phyloP scores from a whole-genome alignment of 225 moss, liverwort and hornwort species.

The Bryoerythrophyllum caledonicum region DNA sequence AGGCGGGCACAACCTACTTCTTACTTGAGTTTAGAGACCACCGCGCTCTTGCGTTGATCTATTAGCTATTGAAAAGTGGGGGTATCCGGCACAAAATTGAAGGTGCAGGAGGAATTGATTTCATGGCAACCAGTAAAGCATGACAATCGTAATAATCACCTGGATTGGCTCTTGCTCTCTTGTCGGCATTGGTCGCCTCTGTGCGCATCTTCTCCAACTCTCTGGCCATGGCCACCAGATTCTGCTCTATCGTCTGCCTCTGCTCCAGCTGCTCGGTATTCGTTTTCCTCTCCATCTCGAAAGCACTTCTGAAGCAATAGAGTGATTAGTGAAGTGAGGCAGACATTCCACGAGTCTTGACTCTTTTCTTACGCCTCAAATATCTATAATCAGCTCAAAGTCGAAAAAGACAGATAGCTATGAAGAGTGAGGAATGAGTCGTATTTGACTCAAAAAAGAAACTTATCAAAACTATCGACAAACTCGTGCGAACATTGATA shows the following conservation, averaged over 20 bases:
- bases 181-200: constrained; percentile 63
- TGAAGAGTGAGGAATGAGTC: no score
- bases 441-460: no score
- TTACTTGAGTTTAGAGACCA: no score
- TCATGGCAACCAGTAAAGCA: neutral
- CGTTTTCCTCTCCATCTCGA: constrained; percentile 74
- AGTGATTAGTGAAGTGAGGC: no score
- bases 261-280: constrained; percentile 80
- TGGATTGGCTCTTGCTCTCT: constrained; percentile 54
- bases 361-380: no score
- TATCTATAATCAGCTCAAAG: no score
- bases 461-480: neutral
- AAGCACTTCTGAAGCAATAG: constrained; percentile 50
- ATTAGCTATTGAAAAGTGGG: no score
- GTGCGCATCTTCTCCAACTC: constrained; percentile 80
- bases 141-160: constrained; percentile 26
- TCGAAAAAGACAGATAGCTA: no score
- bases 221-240: constrained; percentile 72
- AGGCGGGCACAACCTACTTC: no score
- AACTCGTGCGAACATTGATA: neutral
- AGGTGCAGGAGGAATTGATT: neutral
- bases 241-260: constrained; percentile 77
- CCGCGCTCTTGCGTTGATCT: no score
- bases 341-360: no score
- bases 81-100: neutral